Base-by-base conservation (phyloP, 306 rosid species). In the Rosa persica region DNA sequence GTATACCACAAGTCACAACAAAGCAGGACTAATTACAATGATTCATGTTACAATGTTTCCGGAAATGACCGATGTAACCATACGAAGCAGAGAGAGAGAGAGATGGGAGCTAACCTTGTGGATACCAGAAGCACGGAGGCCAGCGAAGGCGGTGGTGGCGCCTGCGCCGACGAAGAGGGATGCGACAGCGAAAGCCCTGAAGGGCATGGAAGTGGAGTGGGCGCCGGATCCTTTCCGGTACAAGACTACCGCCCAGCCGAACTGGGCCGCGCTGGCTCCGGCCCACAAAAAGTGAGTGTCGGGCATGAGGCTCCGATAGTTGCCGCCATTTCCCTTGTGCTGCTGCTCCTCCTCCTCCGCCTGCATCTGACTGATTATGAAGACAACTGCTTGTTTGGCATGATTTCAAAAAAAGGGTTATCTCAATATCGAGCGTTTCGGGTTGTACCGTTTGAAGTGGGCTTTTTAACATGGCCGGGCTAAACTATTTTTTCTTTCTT, bases 131-230 rank as follows among this genome's bases (percentile, higher is more conserved):
- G 88, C 68, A 30, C 85, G 89, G 75, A 94, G 88, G 76, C 76
- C 70, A 13, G 91, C 79, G 12, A 87, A 6, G 83, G 91, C 70
- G 46, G 97, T 88, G 25, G 96, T 87, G 84, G 97, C 92, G 23
- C 84, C 79, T 42, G 86, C 82, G 38, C 97, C 89, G 67, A 94
- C 85, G 82, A 90, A 86, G 83, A 94, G 97, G 67, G 98, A 92
- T 22, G 97, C 98, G 66, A 94, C 92, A 66, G 82, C 85, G 75
- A 88, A 92, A 77, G 98, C 97, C 66, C 86, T 86, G 38, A 92
- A 3, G 22, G 98, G 98, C 98, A 94, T 92, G 79, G 83, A 34
- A 46, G 83, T 83, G 1, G 93, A 85, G 72, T 85, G 82, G 0
- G 87, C 93, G 19, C 83, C 81, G 77, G 27, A 69, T 1, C 97